Base-by-base conservation (phyloP, 768 basidiomycete species). In the Plicaturopsis crispa region DNA sequence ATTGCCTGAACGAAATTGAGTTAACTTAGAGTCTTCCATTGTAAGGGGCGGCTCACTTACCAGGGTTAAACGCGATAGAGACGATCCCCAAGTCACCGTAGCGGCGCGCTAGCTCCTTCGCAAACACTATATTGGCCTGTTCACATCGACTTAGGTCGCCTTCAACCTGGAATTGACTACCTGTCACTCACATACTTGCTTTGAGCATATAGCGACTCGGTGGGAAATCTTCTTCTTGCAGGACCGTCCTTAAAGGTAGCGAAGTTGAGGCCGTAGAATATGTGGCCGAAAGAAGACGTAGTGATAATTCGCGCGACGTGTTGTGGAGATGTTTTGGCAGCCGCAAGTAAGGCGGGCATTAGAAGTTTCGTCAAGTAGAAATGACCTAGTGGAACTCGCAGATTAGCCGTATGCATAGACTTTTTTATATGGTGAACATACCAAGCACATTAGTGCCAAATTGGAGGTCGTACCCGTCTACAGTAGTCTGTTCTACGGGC, bases 51-150 rank as follows among this genome's bases (percentile, higher is more conserved):
- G 26, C 14, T 22, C 33, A 51, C 43, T 26, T 24, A 52, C 59
- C 58, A 6, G 59, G 59, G 43, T 60, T 49, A n/a, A 62, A 24
- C 14, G 60, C 49, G 13, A 54, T 54, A 17, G 56, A 49, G 0
- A 62, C 45, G 35, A 62, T 48, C 2, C 59, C 57, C 24, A 54
- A 40, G 33, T 51, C 52, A 3, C 47, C 55, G 48, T 60, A 60
- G 31, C 52, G 36, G 20, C 54, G 35, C 8, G 60, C 56, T 24
- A 73, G 38, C 45, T 70, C 71, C 22, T 55, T 55, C 4, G 68
- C 41, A 38, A 70, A 56, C 0, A 72, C 48, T 10, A 69, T 49
- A 24, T 64, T 69, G 0, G 61, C 70, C 70, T 72, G n/a, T n/a
- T n/a, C n/a, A n/a, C n/a, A n/a, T n/a, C n/a, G n/a, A 13, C 8